Base-by-base conservation (phyloP, 441 rosid genomes). In the Gossypium lobatum region DNA sequence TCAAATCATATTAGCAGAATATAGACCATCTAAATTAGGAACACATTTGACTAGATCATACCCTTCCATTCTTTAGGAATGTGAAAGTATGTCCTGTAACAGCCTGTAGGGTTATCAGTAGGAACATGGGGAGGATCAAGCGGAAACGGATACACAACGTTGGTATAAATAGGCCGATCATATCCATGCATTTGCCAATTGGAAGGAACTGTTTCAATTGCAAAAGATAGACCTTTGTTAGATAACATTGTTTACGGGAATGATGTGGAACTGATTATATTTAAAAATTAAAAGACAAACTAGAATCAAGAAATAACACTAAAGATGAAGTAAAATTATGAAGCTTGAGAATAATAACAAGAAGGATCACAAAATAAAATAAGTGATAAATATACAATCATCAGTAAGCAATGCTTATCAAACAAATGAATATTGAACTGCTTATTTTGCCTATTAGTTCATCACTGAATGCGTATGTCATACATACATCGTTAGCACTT, bases 161-260 rank as follows among this genome's bases (percentile, higher is more conserved):
- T 96, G 7, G 98, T 93, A 82, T 92, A 96, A 69, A 93, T 92
- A 55, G 99, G 99, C 42, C 83, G 84, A 82, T 96, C 98, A 84
- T 86, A 96, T 77, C 97, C 99, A 87, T 96, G 97, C 87, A 87
- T 77, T 86, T 93, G 94, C 98, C 99, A 96, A 75, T 93, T 95
- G 57, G 99, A 95, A 81, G 99, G 99, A 85, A 95, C 99, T 95
- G 93, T 61, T 76, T 80, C 84, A 82, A 77, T 69, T 62, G 83
- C 31, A 16, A 74, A 75, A 42, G 59, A 64, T 39, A 64, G 58
- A 83, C 66, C 26, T 61, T 53, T 72, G 62, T 80, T 66, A 78
- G 67, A 55, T 28, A 75, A 69, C 18, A 42, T 64, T 54, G 50
- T 16, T 45, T 26, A 26, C 16, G 10, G 54, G 6, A 45, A 65